Evolutionary conservation across 1,139 yeast species (phyloP).

Genomic region (Suhomyces yuchorum): DNA sequence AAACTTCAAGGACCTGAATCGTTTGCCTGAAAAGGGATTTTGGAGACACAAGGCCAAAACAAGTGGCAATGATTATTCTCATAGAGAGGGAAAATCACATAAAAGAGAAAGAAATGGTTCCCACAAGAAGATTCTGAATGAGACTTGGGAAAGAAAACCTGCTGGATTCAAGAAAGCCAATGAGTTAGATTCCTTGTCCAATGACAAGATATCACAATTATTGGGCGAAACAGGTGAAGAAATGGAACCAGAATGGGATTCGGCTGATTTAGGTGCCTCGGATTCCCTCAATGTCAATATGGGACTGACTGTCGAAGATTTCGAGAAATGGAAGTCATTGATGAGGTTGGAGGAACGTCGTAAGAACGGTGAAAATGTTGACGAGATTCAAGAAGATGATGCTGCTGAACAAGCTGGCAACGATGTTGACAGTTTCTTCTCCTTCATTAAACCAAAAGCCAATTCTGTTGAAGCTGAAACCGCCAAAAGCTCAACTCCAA

Average conservation of each 20-base stretch:
- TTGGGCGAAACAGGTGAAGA: conserved; percentile 46
- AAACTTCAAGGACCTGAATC: conserved; percentile 26
- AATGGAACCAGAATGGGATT: conserved; percentile 57
- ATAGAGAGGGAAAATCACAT: conserved; percentile 16
- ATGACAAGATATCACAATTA: conserved; percentile 35
- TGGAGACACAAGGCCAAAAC: conserved; percentile 34
- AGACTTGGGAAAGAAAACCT: conserved; percentile 36
- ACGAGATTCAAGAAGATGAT: conserved; percentile 1
- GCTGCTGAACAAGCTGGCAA: conserved; percentile 35
- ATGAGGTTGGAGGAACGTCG: conserved; percentile 60
- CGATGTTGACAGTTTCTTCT: conserved; percentile 56
- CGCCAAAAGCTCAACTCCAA: conserved; percentile 15
- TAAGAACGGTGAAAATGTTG: conserved; percentile 45
- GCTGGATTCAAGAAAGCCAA: conserved; percentile 25
- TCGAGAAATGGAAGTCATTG: conserved; percentile 68
- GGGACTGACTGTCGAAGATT: conserved; percentile 68
- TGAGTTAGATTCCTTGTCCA: conserved; percentile 33
- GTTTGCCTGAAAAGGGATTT: conserved; percentile 46
- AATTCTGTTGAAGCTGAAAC: conserved; percentile 2
- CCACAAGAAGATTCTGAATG: conserved; percentile 23
- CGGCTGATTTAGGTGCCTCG: conserved; percentile 26
- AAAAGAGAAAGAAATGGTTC: conserved; percentile 15
- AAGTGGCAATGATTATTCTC: conserved; percentile 5
- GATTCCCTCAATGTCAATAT: conserved; percentile 35
- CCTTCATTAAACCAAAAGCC: conserved; percentile 41